Evolutionary conservation across 768 basidiomycete species (phyloP).

Genomic region (Lentinula lateritia): DNA sequence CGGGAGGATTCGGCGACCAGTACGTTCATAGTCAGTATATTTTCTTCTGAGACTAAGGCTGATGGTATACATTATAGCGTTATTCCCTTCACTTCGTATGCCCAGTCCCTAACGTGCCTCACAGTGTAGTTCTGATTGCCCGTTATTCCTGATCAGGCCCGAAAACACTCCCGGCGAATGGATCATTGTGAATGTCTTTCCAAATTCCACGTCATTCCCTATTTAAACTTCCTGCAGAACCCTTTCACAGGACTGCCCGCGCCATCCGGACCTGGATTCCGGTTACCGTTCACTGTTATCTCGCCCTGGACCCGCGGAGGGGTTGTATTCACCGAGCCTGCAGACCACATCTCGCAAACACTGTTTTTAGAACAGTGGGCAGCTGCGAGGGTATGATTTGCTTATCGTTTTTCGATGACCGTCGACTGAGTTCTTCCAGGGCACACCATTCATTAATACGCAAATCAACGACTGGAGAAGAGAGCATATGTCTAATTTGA

Average conservation of each 20-base stretch:
- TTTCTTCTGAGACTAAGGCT: background rate
- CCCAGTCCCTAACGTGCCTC: background rate
- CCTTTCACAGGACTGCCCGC: constrained; percentile 2
- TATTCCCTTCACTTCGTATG: constrained; percentile 2
- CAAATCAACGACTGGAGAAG: constrained; percentile 8
- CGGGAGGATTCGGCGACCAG: constrained; percentile 3
- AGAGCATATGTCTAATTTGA: constrained; percentile 7
- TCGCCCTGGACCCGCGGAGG: constrained; percentile 8
- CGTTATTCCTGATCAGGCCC: background rate
- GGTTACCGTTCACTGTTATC: constrained; percentile 1
- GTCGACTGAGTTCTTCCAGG: background rate
- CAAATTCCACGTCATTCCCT: background rate
- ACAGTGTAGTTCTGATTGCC: background rate
- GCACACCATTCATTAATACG: constrained; percentile 2
- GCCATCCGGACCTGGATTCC: constrained; percentile 4
- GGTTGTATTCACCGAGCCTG: constrained; percentile 1
- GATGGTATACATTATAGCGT: background rate
- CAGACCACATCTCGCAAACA: constrained; percentile 4
- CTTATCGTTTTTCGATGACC: background rate
- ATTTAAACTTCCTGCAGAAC: background rate
- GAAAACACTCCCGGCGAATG: background rate
- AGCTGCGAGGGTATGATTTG: background rate
- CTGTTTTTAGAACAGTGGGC: constrained; percentile 7
- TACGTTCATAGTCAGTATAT: background rate
- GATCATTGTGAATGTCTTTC: background rate